Conservation (phyloP, 2,329 filamentous ascomycete species). For the Aspergillus glaucus region DNA sequence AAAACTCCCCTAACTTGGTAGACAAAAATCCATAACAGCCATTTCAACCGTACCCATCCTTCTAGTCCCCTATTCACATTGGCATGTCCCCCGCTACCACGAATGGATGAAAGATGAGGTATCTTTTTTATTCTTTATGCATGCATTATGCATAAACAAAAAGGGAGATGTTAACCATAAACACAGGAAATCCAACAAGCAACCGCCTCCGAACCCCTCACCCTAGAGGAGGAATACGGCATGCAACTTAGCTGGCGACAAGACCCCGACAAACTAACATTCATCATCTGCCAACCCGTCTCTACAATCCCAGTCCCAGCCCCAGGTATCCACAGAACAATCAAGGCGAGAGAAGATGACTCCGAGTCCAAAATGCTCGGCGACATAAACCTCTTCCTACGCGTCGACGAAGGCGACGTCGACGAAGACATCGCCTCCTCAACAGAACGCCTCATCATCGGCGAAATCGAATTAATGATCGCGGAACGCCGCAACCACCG, state of each 20-base stretch:
- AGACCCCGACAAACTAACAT: slow-evolving; percentile 82
- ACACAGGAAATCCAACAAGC: slow-evolving; percentile 63
- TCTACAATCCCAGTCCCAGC: not conserved
- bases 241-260: slow-evolving; percentile 86
- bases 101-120: slow-evolving; percentile 84
- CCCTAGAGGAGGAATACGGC: slow-evolving; percentile 72
- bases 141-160: not conserved
- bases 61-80: slow-evolving; percentile 75
- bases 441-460: slow-evolving; percentile 17
- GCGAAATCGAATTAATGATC: slow-evolving; percentile 13
- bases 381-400: slow-evolving; percentile 77
- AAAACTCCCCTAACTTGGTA: not conserved
- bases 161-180: slow-evolving; percentile 5
- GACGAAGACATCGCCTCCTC: slow-evolving; percentile 6
- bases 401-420: slow-evolving; percentile 49
- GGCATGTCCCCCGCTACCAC: slow-evolving; percentile 79
- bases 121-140: slow-evolving; percentile 20
- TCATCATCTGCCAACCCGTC: slow-evolving; percentile 67
- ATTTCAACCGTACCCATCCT: slow-evolving; percentile 60
- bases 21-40: slow-evolving; percentile 42
- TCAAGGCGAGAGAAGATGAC: slow-evolving; percentile 44
- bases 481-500: slow-evolving; percentile 44
- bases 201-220: slow-evolving; percentile 81
- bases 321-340: not conserved
- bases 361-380: slow-evolving; percentile 57